Conservation (phyloP, 179 eudicot genomes). For the Silene vulgaris region DNA sequence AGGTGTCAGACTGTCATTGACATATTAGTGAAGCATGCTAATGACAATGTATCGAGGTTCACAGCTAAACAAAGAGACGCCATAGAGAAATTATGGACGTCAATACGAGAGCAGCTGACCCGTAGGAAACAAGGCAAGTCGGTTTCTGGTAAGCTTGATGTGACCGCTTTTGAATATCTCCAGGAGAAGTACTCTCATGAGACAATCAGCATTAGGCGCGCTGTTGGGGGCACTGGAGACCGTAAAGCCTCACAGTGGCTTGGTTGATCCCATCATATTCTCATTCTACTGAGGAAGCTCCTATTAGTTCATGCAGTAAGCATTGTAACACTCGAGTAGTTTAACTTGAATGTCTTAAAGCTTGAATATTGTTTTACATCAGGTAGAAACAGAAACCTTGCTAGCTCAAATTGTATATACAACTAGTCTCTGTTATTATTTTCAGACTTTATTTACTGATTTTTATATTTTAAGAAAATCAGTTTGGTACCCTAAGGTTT, state of each 20-base stretch:
- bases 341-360: neutral
- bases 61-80: conserved; percentile 73
- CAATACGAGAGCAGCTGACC: conserved; percentile 72
- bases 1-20: conserved; percentile 98
- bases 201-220: conserved; percentile 81
- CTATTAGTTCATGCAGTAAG: neutral
- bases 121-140: conserved; percentile 92
- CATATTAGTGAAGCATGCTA: conserved; percentile 85
- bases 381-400: neutral
- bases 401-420: conserved; percentile 23
- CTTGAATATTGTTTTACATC: neutral
- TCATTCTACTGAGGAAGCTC: neutral
- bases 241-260: conserved; percentile 84
- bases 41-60: conserved; percentile 66
- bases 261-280: conserved; percentile 38
- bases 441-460: neutral
- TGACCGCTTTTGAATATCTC: conserved; percentile 79
- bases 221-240: conserved; percentile 78
- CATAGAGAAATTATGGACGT: conserved; percentile 74
- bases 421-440: neutral
- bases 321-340: conserved; percentile 2
- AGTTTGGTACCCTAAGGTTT: neutral
- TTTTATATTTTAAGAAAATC: neutral
- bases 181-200: conserved; percentile 86
- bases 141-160: conserved; percentile 92